Base-by-base conservation (phyloP, 2,329 filamentous ascomycete genomes). In the Ophioceras dolichostomum region DNA sequence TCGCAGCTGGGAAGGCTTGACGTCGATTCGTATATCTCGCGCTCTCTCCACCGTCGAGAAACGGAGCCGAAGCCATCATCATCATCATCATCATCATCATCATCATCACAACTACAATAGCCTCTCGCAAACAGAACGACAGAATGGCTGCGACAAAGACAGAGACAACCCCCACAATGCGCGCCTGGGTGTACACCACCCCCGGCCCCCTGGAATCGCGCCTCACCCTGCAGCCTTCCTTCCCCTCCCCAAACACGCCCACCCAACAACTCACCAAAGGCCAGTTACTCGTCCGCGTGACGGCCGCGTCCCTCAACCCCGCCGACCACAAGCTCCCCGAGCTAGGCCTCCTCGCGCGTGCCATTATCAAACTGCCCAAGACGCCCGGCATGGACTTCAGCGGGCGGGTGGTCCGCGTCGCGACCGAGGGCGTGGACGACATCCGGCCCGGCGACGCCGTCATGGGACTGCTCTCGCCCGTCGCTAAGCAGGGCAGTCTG, bases 271-370 rank as follows among this genome's bases (percentile, higher is more conserved):
- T 37, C 19, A 24, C 26, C 28, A 24, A 37, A 20, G 16, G 21
- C 10, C 36, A 37, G 28, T 21, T 37, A 16, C 36, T 37, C 10
- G 30, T 32, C 12, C 19, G 16, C 10, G 68, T 81, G 7, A 54
- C 68, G 40, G 58, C 63, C 39, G 61, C 64, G 19, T 57, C 67
- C 18, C 50, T 80, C 44, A 82, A 81, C 49, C 76, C 76, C 0
- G 69, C 70, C 20, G 79, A 83, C 61, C 71, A 76, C 63, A 82
- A 82, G 53, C 44, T 72, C 2, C 61, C 70, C 9, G 75, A 80
- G 48, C 16, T 57, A 3, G 55, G 65, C 20, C 53, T 64, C 0
- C 39, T 70, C 5, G 51, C 52, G 2, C 56, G 59, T 4, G 42
- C 61, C 17, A 27, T 62, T 1, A 52, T 68, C 34, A 48, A 54